A percentile compares a stretch with the other conserved stretches of the same genome.
phyloP scores from a whole-genome alignment of 2,329 filamentous ascomycete genomes.

The Pseudocercospora pini-densiflorae region DNA sequence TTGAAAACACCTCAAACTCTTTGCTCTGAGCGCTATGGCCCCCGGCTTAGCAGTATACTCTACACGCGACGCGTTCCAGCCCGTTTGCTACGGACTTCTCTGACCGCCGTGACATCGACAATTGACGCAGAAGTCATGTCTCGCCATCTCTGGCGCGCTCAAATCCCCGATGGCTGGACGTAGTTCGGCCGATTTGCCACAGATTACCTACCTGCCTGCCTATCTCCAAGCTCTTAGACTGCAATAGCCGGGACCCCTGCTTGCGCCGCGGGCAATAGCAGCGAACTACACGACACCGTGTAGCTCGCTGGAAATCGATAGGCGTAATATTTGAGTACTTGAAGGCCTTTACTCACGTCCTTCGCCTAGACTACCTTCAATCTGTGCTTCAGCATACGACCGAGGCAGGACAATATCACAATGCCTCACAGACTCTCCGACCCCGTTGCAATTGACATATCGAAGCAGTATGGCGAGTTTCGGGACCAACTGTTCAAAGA shows the following conservation, averaged over 20 bases:
- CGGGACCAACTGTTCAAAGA: slow-evolving; percentile 22
- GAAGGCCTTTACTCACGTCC: neutral
- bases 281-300: neutral
- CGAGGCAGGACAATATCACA: neutral
- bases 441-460: slow-evolving; percentile 12
- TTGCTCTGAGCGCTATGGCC: neutral
- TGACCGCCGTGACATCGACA: too few relatives aligned
- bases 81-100: too few relatives aligned
- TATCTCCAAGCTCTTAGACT: neutral
- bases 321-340: neutral
- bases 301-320: neutral
- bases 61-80: too few relatives aligned
- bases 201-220: neutral
- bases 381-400: neutral
- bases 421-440: slow-evolving; percentile 23
- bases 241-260: neutral
- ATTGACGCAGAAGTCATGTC: too few relatives aligned
- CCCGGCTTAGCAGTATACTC: neutral
- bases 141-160: too few relatives aligned
- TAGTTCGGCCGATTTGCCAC: neutral
- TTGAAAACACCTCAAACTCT: neutral
- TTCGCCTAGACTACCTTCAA: neutral
- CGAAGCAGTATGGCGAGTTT: slow-evolving; percentile 23
- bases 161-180: neutral
- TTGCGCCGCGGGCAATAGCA: slow-evolving; percentile 2